Conservation (phyloP, 306 rosid species). For the Casuarina cunninghamiana region DNA sequence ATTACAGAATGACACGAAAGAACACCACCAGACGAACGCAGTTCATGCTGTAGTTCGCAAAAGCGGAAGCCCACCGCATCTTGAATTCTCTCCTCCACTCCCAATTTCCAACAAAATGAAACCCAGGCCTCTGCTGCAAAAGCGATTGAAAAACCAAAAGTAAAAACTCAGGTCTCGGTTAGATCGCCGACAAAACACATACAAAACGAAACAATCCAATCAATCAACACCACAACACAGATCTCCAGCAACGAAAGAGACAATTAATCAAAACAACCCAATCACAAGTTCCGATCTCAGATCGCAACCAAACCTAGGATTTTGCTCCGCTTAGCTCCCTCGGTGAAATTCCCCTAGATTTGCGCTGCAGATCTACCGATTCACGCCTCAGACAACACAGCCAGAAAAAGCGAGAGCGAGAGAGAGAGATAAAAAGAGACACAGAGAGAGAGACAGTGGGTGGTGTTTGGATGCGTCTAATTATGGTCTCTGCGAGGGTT, state of each 20-base stretch:
- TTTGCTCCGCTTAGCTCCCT: background rate
- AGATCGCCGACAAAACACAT: background rate
- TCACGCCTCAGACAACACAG: background rate
- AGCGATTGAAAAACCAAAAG: constrained; percentile 10
- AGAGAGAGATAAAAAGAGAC: background rate
- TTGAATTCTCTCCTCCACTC: constrained; percentile 47
- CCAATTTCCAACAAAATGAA: constrained; percentile 30
- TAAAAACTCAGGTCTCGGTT: background rate
- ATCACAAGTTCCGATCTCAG: background rate
- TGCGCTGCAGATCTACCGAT: background rate
- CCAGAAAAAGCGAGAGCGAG: background rate
- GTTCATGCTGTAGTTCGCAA: constrained; percentile 60
- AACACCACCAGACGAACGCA: constrained; percentile 91
- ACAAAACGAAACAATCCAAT: constrained; percentile 4
- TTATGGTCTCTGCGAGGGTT: background rate
- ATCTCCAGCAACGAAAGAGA: background rate
- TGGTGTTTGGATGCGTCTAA: background rate
- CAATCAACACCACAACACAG: background rate
- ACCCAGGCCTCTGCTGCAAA: constrained; percentile 38
- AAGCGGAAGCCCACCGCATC: constrained; percentile 89
- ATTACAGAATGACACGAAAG: constrained; percentile 89
- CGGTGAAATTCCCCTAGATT: background rate
- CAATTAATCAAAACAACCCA: background rate
- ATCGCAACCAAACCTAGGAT: background rate
- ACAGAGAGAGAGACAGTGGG: background rate